A percentile compares a stretch with the other conserved stretches of the same genome.
Evolutionary conservation across 2,329 filamentous ascomycete genomes (phyloP).

Genomic region (Penicillium sp.): DNA sequence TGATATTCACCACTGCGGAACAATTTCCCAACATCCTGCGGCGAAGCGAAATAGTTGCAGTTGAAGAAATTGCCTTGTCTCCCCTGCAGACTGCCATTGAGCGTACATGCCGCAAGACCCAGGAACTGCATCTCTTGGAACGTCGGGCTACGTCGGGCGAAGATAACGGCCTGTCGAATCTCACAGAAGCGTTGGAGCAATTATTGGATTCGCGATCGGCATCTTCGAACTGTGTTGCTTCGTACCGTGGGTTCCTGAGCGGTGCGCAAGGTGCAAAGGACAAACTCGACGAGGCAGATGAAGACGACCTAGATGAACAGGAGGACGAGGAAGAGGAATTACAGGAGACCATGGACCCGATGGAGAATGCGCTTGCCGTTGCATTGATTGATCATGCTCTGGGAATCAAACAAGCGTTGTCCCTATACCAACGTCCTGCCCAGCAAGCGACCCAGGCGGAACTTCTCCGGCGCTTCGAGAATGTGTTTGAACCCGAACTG

Average conservation of each 20-base stretch:
- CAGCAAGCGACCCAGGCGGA: conserved; percentile 49
- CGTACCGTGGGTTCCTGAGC: conserved; percentile 74
- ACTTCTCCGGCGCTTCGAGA: conserved; percentile 40
- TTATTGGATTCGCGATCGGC: conserved; percentile 73
- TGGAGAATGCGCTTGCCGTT: conserved; percentile 79
- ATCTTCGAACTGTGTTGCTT: conserved; percentile 74
- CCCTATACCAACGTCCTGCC: conserved; percentile 63
- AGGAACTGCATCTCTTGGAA: conserved; percentile 76
- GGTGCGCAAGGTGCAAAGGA: conserved; percentile 41
- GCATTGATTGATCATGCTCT: conserved; percentile 87
- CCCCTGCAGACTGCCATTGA: conserved; percentile 88
- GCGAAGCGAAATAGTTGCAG: conserved; percentile 77
- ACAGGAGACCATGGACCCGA: conserved; percentile 50
- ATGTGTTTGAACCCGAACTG: conserved; percentile 62
- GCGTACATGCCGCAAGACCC: conserved; percentile 84
- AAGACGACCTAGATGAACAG: conserved; percentile 44
- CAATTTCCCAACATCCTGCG: conserved; percentile 88
- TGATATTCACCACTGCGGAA: conserved; percentile 78
- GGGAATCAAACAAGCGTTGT: conserved; percentile 79
- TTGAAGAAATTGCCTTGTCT: conserved; percentile 65
- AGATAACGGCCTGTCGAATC: conserved; percentile 64
- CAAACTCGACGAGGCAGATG: conserved; percentile 44
- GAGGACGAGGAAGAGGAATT: conserved; percentile 53
- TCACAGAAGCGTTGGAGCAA: conserved; percentile 74
- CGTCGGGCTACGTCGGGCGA: conserved; percentile 72